phyloP scores from a whole-genome alignment of 2,329 filamentous ascomycete genomes.

The Clonostachys solani region DNA sequence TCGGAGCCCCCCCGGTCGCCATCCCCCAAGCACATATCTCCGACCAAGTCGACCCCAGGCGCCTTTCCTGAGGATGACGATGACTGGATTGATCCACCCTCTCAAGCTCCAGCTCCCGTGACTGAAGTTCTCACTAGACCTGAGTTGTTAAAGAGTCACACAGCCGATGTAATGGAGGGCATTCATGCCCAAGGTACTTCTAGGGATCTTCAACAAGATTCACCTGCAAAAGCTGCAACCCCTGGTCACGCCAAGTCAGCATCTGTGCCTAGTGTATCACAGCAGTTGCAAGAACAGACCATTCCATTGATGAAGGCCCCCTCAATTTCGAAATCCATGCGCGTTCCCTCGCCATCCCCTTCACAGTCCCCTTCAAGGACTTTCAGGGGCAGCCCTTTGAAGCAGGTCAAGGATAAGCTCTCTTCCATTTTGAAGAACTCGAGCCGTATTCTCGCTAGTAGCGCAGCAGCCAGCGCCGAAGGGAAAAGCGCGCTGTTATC shows the following conservation, averaged over 20 bases:
- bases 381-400: conserved; percentile 73
- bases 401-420: conserved; percentile 87
- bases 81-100: conserved; percentile 58
- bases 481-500: conserved; percentile 55
- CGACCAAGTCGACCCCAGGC: conserved; percentile 46
- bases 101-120: conserved; percentile 8
- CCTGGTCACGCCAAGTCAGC: conserved; percentile 51
- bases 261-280: conserved; percentile 42
- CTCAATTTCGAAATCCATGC: conserved; percentile 47
- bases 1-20: conserved; percentile 17
- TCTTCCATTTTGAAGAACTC: conserved; percentile 88
- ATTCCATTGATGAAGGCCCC: conserved; percentile 51
- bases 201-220: not conserved
- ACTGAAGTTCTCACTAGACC: conserved; percentile 31
- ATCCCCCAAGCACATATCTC: conserved; percentile 16
- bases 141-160: conserved; percentile 53
- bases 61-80: conserved; percentile 59
- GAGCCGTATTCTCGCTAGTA: conserved; percentile 80
- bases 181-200: conserved; percentile 20
- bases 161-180: conserved; percentile 58
- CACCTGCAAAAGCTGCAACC: conserved; percentile 5
- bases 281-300: conserved; percentile 8
- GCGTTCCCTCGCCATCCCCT: conserved; percentile 37
- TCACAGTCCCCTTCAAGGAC: conserved; percentile 52
- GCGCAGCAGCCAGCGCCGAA: conserved; percentile 58